Base-by-base conservation (phyloP, 495 filamentous ascomycete genomes). In the Daldinia concentrica region DNA sequence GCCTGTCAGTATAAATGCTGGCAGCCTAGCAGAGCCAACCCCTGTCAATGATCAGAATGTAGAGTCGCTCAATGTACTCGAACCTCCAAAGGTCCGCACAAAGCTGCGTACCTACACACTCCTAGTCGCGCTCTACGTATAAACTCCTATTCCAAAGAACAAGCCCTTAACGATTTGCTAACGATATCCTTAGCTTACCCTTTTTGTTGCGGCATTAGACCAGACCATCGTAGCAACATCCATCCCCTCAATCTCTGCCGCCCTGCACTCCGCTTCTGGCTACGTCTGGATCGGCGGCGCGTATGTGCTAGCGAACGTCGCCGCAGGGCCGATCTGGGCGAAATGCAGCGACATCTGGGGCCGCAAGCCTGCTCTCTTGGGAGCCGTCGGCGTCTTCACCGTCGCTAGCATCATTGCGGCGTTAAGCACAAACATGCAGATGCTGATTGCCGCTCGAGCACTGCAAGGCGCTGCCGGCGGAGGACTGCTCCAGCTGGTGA, bases 381-480 rank as follows among this genome's bases (percentile, higher is more conserved):
- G 86, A 12, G 90, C 91, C 30, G 76, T 88, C 22, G 74, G 88
- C 34, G 90, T 94, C 80, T 86, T 94, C 61, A 71, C 79, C 64
- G 74, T 75, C 27, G 90, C 86, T 17, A 91, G 89, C 66, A 80
- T 94, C 58, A 82, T 94, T 26, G 90, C 90, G 55, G 92, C 86
- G 2, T 64, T 90, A 41, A 85, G 90, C 29, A 82, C 79, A 22
- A 90, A 83, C 62, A 88, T 95, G 71, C 81, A 84, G 37, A 91
- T 93, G 86, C 82, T 95, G 34, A 84, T 95, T 48, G 85, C 84
- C 4, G 92, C 90, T 9, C 83, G 92, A 75, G 87, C 89, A 0
- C 79, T 95, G 36, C 92, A 95, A 75, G 92, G 92, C 64, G 80
- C 88, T 14, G 92, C 90, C n/a, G 91, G 90, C 52, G 92, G 92